Base-by-base conservation (phyloP, 106 monocot genomes). In the Apostasia ramifera region DNA sequence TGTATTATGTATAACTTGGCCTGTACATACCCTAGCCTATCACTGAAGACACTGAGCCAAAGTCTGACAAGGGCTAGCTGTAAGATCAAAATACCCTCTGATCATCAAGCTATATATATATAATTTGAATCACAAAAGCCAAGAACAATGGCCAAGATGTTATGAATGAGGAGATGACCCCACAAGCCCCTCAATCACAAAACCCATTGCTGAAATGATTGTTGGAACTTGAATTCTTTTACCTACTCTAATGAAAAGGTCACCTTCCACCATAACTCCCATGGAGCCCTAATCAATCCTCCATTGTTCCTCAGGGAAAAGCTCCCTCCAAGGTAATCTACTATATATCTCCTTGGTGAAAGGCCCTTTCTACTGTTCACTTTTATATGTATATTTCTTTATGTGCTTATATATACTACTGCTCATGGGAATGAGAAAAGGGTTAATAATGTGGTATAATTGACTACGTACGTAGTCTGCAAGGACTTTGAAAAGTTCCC, bases 141-240 rank as follows among this genome's bases (percentile, higher is more conserved):
- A 44, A 62, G 62, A 62, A 62, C 6, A 62, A 44, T 62, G 62
- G 62, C 62, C 62, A 43, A 62, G 44, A 44, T 44, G 26, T 26
- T 26, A 13, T 62, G 44, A 62, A 62, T 11, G 44, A 3, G 62
- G 44, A 62, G 8, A 39, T 44, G 43, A 62, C 62, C 44, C 62
- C 44, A 13, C 44, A 44, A 1, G 2, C 12, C 42, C 56, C 62
- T 62, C 62, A 62, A 62, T 62, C 62, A 62, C 62, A 62, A 62
- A 62, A 44, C 44, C 43, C 44, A 44, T 10, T 44, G 77, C 64
- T 55, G 73, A 79, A 79, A 79, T 79, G 78, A 79, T 79, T 79
- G 78, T 60, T 79, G 73, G 26, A 73, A 73, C 72, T 72, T 78
- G 60, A 72, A 72, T 57, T 73, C 72, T 64, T 59, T 43, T 66